Base-by-base conservation (phyloP, 2,329 filamentous ascomycete genomes). In the Colletotrichum sansevieriae region DNA sequence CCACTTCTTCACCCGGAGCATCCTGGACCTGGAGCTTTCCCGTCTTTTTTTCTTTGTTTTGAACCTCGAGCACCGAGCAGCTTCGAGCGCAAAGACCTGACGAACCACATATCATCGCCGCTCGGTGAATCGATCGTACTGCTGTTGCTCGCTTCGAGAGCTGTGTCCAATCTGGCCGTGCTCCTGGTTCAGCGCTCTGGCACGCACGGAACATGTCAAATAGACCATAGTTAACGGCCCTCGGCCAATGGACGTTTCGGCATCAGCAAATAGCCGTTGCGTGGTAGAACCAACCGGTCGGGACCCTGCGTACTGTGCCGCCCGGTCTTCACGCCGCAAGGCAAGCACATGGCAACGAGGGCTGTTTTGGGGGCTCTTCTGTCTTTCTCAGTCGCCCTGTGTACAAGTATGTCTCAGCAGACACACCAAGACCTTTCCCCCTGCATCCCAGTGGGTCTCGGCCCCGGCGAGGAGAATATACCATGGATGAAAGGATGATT, bases 241-340 rank as follows among this genome's bases (percentile, higher is more conserved):
- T 22, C 51, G 29, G 35, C 5, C 7, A 13, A 20, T 29, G 29
- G 12, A 41, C 61, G 7, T 39, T 15, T 41, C 41, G 13, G 6
- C 41, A 13, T 39, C 33, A 49, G 33, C 15, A 37, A 62, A 63
- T 29, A 22, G 33, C 35, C 41, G 18, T 47, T 63, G 35, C 51
- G 13, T n/a, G 61, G 51, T 46, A 37, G 61, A 57, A 47, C 51
- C 61, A 47, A 13, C 43, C 33, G 29, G 51, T 39, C 61, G 61
- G 61, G 61, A 35, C 51, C 20, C 33, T 63, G 22, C 29, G 39
- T 63, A 39, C 39, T 29, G 25, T 63, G 37, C 39, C 20, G 25
- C 41, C 39, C 29, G 60, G 49, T 25, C 49, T n/a, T 18, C 49
- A 22, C n/a, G n/a, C n/a, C n/a, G n/a, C n/a, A n/a, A n/a, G n/a